Evolutionary conservation across 768 basidiomycete species (phyloP), one percentile per base, ranked within the genome.

Genomic region (Filobasidium wieringae): DNA sequence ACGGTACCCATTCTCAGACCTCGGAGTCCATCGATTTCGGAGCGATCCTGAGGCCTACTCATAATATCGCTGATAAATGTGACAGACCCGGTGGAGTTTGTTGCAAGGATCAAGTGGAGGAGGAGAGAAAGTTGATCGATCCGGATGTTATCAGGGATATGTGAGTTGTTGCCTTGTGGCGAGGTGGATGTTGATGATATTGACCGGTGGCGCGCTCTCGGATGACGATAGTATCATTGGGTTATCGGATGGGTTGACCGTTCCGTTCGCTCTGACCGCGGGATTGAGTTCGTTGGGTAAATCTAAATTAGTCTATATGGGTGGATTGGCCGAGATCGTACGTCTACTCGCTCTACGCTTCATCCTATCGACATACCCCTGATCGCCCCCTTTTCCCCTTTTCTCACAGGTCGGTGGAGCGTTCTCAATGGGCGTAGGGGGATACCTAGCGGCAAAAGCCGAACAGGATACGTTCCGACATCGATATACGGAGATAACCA

Each of bases 351-450:
- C n/a, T n/a, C 22, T 7, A 47, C 19, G 22, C 43, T 24, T 47
- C 4, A 19, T 27, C n/a, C 22, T 24, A 19, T 22, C 43, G 43
- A 6, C 22, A 22, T 27, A 3, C 3, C 43, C 43, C 43, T 22
- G 37, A 43, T 24, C 41, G 15, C 41, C 9, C 15, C 9, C 36
- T 37, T 37, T 37, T 22, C 37, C 37, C 22, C 5, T 11, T 11
- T 11, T 11, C 17, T 11, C 37, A 15, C n/a, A 47, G 43, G 43
- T 93, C 57, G 89, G 92, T 1, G 95, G 95, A 6, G 88, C 92
- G 12, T 87, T 97, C 45, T 90, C 87, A 1, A 99, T 99, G 93
- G 95, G 95, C 60, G 87, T 99, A 37, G 95, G 95, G 53, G 93
- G 93, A 19, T 96, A 93, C 80, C 84, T 99, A 50, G 91, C 91